A percentile compares a stretch with the other conserved stretches of the same genome.
Evolutionary conservation across 1,284 basidiomycete species (phyloP).

Genomic region (Cutaneotrichosporon dermatis): DNA sequence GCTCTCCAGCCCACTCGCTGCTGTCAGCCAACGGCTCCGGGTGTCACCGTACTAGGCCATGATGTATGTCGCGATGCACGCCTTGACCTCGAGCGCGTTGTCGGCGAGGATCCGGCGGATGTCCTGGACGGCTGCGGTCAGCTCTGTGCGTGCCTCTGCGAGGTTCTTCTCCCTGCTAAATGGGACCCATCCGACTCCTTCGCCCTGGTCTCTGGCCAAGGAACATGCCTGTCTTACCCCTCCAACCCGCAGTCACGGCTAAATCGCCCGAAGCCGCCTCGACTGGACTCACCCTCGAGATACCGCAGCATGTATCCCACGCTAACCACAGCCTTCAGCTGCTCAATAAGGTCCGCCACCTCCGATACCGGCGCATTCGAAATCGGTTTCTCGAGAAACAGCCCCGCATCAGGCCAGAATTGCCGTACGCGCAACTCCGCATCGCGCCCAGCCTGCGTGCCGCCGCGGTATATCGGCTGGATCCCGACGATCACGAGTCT

Average conservation of each 20-base stretch:
- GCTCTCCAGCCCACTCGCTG: not conserved
- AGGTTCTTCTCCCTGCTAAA: no score
- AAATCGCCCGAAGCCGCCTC: no score
- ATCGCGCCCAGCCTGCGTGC: not conserved
- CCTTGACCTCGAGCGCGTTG: not conserved
- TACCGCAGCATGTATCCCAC: slow-evolving; percentile 2
- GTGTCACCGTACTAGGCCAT: not conserved
- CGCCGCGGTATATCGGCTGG: not conserved
- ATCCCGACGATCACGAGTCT: slow-evolving; percentile 4
- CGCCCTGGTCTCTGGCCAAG: no score
- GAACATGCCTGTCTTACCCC: no score
- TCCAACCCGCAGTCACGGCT: no score
- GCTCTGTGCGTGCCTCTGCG: no score
- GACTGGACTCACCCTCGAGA: not conserved
- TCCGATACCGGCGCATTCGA: not conserved
- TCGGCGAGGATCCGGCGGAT: not conserved
- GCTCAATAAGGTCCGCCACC: not conserved
- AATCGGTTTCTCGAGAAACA: slow-evolving; percentile 4
- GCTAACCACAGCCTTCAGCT: not conserved
- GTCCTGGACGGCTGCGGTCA: not conserved
- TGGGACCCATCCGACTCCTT: no score
- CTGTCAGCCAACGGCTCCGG: not conserved
- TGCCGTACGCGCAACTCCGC: not conserved
- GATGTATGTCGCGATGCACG: not conserved
- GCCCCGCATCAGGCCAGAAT: not conserved